A percentile compares a stretch with the other conserved stretches of the same genome.
phyloP scores from a whole-genome alignment of 176 grass and related monocot genomes.

The Aegilops bicornis region DNA sequence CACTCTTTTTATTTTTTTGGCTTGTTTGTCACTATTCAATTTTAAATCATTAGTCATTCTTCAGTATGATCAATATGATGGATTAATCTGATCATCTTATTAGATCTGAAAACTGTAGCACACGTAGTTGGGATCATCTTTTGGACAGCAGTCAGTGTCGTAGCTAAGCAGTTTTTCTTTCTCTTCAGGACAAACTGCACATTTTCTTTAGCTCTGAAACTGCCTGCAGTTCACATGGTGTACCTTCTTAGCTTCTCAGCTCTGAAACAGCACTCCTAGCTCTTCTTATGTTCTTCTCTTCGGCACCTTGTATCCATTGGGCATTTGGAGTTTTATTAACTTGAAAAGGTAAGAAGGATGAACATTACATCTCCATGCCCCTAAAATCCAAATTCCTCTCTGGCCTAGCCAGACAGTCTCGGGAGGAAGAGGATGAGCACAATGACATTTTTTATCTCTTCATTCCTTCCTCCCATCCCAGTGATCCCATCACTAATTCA shows the following conservation, averaged over 20 bases:
- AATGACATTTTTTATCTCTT: background rate
- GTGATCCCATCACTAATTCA: too few relatives aligned
- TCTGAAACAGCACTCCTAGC: too few relatives aligned
- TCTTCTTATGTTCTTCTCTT: too few relatives aligned
- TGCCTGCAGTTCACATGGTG: background rate
- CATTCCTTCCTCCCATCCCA: constrained; percentile 9
- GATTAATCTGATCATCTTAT: background rate
- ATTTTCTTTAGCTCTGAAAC: background rate
- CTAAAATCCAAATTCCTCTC: background rate
- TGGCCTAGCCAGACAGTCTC: background rate
- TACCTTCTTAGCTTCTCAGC: too few relatives aligned
- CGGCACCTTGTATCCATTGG: too few relatives aligned
- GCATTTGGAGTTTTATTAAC: too few relatives aligned
- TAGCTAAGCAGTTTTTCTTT: background rate
- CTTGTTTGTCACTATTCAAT: background rate
- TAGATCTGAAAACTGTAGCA: background rate
- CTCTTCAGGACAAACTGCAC: too few relatives aligned
- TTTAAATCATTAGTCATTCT: background rate
- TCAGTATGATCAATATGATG: background rate
- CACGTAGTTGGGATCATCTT: background rate
- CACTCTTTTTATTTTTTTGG: background rate
- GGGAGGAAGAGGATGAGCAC: background rate
- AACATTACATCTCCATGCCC: background rate
- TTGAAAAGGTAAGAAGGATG: background rate
- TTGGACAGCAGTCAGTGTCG: background rate